phyloP scores from a whole-genome alignment of 441 rosid species.

The Bocquillonia castaneifolia region DNA sequence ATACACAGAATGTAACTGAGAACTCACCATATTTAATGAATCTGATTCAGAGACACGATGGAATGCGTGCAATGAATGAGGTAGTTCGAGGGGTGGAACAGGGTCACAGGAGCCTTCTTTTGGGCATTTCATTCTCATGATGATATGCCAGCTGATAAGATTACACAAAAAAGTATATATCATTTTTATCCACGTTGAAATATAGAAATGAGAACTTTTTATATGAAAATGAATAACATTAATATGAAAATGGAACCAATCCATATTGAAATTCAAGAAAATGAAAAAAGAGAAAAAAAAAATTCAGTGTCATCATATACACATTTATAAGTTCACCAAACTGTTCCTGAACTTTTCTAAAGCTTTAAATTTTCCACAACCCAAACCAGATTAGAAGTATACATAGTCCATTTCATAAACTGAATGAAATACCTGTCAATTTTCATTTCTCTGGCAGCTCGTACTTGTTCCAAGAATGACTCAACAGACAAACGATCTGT shows the following conservation, averaged over 20 bases:
- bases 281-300: not conserved
- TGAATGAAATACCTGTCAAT: slow-evolving; percentile 59
- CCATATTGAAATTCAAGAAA: not conserved
- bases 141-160: slow-evolving; percentile 64
- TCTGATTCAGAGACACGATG: slow-evolving; percentile 65
- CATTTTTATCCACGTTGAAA: not conserved
- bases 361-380: not conserved
- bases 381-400: not conserved
- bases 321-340: not conserved
- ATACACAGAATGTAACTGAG: not conserved
- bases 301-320: not conserved
- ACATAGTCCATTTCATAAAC: not conserved
- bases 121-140: slow-evolving; percentile 71
- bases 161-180: not conserved
- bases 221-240: not conserved
- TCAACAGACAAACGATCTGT: slow-evolving; percentile 57
- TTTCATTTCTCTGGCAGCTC: slow-evolving; percentile 67
- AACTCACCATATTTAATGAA: slow-evolving; percentile 48
- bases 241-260: not conserved
- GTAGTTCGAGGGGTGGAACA: slow-evolving; percentile 79
- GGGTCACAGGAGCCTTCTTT: slow-evolving; percentile 71
- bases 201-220: no score
- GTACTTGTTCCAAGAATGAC: slow-evolving; percentile 58
- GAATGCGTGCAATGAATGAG: slow-evolving; percentile 83
- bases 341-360: not conserved